Conservation (phyloP, 2,329 filamentous ascomycete genomes). For the Scedosporium boydii region DNA sequence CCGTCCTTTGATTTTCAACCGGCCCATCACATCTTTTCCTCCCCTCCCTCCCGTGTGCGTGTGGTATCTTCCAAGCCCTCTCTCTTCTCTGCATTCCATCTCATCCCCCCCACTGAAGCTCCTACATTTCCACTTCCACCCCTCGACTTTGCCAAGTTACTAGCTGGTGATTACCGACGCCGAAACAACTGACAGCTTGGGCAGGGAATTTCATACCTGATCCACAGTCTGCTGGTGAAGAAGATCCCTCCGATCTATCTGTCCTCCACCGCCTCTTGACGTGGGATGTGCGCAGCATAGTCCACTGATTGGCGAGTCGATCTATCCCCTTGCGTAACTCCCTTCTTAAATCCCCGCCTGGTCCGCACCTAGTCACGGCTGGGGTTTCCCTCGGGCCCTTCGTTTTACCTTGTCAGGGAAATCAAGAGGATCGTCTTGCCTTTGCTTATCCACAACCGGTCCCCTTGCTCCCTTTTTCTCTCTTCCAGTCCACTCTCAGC, state of each 20-base stretch:
- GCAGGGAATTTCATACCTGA: neutral
- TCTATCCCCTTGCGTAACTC: neutral
- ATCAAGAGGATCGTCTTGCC: neutral
- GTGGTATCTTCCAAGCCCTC: neutral
- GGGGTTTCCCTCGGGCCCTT: neutral
- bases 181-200: neutral
- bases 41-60: neutral
- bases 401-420: neutral
- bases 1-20: neutral
- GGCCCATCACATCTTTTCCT: neutral
- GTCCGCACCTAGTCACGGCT: neutral
- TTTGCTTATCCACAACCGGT: neutral
- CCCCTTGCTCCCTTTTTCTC: neutral
- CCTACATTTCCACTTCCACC: neutral
- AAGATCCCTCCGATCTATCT: neutral
- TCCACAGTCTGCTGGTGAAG: neutral
- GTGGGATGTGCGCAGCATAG: neutral
- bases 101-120: neutral
- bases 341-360: neutral
- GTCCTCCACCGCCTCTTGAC: neutral
- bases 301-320: neutral
- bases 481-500: neutral
- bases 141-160: neutral
- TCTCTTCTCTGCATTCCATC: neutral
- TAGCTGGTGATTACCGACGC: neutral